phyloP scores from a whole-genome alignment of 371 early-diverging fungal species.

The Mortierella sp. region DNA sequence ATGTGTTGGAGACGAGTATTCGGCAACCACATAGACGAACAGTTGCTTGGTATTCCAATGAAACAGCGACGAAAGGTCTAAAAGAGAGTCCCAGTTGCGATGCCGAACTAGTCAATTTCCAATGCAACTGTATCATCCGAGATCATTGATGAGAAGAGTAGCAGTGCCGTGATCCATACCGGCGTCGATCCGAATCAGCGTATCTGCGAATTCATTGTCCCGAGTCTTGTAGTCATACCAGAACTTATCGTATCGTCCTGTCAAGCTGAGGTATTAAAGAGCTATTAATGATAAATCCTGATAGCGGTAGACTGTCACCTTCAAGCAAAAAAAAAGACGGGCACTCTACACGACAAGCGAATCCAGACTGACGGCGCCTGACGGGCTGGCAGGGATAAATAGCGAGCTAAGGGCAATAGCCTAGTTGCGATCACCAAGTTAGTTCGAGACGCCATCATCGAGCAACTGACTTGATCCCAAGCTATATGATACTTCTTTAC shows the following conservation, averaged over 20 bases:
- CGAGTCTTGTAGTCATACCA: slow-evolving; percentile 70
- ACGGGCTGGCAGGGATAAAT: slow-evolving; percentile 45
- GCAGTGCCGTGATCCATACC: slow-evolving; percentile 57
- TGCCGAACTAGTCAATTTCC: background rate
- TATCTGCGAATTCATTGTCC: slow-evolving; percentile 73
- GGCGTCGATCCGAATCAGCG: slow-evolving; percentile 81
- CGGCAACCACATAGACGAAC: slow-evolving; percentile 88
- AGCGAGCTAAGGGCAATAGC: slow-evolving; percentile 55
- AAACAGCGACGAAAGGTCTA: slow-evolving; percentile 87
- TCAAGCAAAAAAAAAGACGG: background rate
- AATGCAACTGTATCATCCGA: background rate
- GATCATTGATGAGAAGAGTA: background rate
- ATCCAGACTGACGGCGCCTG: slow-evolving; percentile 59
- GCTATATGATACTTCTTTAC: background rate
- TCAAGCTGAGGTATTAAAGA: slow-evolving; percentile 51
- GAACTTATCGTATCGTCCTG: slow-evolving; percentile 71
- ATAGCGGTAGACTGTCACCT: background rate
- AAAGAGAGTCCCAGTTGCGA: background rate
- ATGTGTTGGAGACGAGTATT: slow-evolving; percentile 77
- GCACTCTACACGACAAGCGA: slow-evolving; percentile 64
- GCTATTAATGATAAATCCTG: background rate
- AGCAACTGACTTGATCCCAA: background rate
- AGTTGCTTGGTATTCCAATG: slow-evolving; percentile 98
- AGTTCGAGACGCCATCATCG: slow-evolving; percentile 27
- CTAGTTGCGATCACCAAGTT: slow-evolving; percentile 42